phyloP scores from a whole-genome alignment of 768 basidiomycete genomes.

The Hericium erinaceus region DNA sequence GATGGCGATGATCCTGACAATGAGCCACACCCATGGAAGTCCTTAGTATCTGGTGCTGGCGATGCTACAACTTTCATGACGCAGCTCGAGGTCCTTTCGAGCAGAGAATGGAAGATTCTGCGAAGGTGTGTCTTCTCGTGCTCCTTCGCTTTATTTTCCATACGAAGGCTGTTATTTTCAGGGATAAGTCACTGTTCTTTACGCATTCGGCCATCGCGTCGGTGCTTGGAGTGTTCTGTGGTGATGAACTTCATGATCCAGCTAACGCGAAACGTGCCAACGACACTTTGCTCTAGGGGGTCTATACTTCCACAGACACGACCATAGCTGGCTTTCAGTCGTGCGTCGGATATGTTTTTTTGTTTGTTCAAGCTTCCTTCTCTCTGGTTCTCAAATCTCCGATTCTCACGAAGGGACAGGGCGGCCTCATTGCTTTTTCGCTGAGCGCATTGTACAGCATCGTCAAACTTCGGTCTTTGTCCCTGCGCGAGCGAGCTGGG shows the following conservation, averaged over 20 bases:
- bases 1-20: constrained; percentile 1
- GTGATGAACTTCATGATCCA: constrained; percentile 27
- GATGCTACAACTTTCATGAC: constrained; percentile 83
- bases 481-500: constrained; percentile 82
- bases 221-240: constrained; percentile 80
- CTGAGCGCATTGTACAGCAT: constrained; percentile 87
- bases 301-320: constrained; percentile 69
- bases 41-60: constrained; percentile 11
- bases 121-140: constrained; percentile 38
- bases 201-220: constrained; percentile 66
- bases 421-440: constrained; percentile 86
- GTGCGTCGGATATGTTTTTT: constrained; percentile 82
- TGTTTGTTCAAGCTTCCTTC: constrained; percentile 35
- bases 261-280: not conserved
- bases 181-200: constrained; percentile 76
- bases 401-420: constrained; percentile 32
- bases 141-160: constrained; percentile 1
- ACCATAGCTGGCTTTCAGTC: constrained; percentile 92
- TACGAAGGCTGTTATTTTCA: constrained; percentile 16
- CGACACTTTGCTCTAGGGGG: constrained; percentile 43
- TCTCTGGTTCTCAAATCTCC: constrained; percentile 34
- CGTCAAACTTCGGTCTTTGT: constrained; percentile 74
- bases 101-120: constrained; percentile 80
- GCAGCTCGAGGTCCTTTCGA: constrained; percentile 73
- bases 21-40: constrained; percentile 1